Evolutionary conservation across 2,329 filamentous ascomycete species (phyloP), one percentile per base, ranked within the genome.

Genomic region (Lecanicillium sp.): DNA sequence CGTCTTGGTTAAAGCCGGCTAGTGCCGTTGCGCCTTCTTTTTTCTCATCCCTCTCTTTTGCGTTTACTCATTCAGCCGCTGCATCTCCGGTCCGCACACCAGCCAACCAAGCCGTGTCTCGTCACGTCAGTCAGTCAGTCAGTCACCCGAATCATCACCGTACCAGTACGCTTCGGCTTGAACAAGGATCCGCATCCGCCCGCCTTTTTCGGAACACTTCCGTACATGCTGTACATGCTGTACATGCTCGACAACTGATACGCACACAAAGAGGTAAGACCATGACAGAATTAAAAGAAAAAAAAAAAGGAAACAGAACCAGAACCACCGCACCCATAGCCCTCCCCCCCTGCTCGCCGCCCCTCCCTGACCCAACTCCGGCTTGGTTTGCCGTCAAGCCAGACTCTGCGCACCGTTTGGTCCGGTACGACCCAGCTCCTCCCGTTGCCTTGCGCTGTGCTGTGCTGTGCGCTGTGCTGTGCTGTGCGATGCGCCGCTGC

Each of bases 1-100:
- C 44, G 27, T 19, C 27, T 19, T 46, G 24, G 33, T 46, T 32
- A 46, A 38, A 39, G 26, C 33, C 44, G 35, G 35, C 44, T 46
- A 46, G 44, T 32, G 44, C 33, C 35, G 26, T 20, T 32, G 26
- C 44, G 24, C 26, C 44, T 23, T 39, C 33, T 38, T 12, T 12
- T 7, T 12, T 12, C 26, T 7, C 12, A 12, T 29, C 26, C 26
- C 7, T 29, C 26, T 32, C 27, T 11, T 21, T n/a, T n/a, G n/a
- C n/a, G n/a, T n/a, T n/a, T 20, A 17, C 12, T 45, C 20, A 24
- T 39, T n/a, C 44, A 46, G 44, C 44, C 44, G 24, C 44, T 30
- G 19, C 24, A 23, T 45, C 24, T 7, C 10, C 43, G 33, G 33
- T 33, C 37, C 42, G n/a, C n/a, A n/a, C n/a, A n/a, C n/a, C n/a